Evolutionary conservation across 2,329 filamentous ascomycete genomes (phyloP).

Genomic region (Sporothrix schenckii): DNA sequence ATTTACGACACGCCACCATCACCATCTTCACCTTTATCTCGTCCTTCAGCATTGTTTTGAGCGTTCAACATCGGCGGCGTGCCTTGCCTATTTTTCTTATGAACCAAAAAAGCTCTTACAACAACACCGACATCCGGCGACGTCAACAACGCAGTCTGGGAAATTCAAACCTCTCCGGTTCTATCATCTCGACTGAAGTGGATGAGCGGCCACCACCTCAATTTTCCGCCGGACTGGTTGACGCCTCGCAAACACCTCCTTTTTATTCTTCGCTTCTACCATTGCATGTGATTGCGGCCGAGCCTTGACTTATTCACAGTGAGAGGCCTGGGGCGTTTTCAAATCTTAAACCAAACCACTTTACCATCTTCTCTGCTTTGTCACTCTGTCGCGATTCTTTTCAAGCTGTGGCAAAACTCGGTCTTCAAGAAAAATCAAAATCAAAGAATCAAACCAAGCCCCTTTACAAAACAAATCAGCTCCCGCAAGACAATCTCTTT

Average conservation of each 20-base stretch:
- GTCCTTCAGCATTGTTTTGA: background rate
- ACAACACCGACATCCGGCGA: background rate
- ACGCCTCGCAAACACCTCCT: background rate
- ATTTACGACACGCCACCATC: background rate
- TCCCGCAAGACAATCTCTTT: background rate
- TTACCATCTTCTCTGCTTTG: background rate
- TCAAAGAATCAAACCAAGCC: background rate
- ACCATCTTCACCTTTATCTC: background rate
- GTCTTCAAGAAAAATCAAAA: background rate
- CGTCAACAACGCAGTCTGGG: background rate
- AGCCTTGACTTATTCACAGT: slow-evolving; percentile 13
- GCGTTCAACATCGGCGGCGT: background rate
- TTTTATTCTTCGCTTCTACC: slow-evolving; percentile 14
- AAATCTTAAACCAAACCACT: background rate
- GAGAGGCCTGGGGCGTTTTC: slow-evolving; percentile 26
- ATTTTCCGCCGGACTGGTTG: slow-evolving; percentile 15
- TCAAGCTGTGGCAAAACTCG: background rate
- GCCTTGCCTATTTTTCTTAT: background rate
- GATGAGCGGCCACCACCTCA: background rate
- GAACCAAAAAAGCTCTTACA: slow-evolving; percentile 4
- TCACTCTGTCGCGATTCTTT: background rate
- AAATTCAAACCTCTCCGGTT: background rate
- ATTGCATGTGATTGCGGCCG: slow-evolving; percentile 20
- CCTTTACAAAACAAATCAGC: background rate
- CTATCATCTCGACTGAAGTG: background rate